These are phyloP conservation scores for Hymenoscyphus scutula DNA, from an alignment of 2,329 filamentous ascomycete species.

Conservation along the genomic window DNA sequence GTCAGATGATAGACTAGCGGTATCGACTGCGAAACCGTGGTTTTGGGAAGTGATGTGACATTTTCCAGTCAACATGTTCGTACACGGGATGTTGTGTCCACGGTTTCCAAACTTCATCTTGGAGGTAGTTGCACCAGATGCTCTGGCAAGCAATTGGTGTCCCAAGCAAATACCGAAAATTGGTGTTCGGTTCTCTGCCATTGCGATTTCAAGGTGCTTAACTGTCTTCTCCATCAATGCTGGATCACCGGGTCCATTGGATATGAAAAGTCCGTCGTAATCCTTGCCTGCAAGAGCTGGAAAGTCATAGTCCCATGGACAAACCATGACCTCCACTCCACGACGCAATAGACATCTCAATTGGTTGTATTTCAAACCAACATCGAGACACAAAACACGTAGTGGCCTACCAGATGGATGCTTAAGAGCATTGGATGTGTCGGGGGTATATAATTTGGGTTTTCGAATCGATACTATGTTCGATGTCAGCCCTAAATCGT, in stretches of 20 bases:
- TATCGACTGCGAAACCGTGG: constrained; percentile 92
- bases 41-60: constrained; percentile 99
- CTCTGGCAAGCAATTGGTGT: constrained; percentile 87
- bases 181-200: constrained; percentile 77
- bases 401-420: constrained; percentile 86
- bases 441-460: constrained; percentile 82
- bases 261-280: constrained; percentile 96
- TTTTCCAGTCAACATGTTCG: constrained; percentile 89
- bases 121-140: constrained; percentile 76
- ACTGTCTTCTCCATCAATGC: constrained; percentile 79
- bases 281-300: constrained; percentile 71
- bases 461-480: constrained; percentile 79
- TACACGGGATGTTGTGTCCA: constrained; percentile 97
- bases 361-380: constrained; percentile 98
- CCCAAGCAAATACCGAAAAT: constrained; percentile 97
- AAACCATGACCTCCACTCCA: constrained; percentile 90
- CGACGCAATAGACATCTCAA: constrained; percentile 86
- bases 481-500: constrained; percentile 40
- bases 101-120: constrained; percentile 99
- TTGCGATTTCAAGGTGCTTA: constrained; percentile 71
- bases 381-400: constrained; percentile 89
- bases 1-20: constrained; percentile 67
- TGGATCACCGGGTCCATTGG: constrained; percentile 95
- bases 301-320: constrained; percentile 96
- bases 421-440: constrained; percentile 67